Conservation (phyloP, 345 rosid genomes). For the Trapa bicornis region DNA sequence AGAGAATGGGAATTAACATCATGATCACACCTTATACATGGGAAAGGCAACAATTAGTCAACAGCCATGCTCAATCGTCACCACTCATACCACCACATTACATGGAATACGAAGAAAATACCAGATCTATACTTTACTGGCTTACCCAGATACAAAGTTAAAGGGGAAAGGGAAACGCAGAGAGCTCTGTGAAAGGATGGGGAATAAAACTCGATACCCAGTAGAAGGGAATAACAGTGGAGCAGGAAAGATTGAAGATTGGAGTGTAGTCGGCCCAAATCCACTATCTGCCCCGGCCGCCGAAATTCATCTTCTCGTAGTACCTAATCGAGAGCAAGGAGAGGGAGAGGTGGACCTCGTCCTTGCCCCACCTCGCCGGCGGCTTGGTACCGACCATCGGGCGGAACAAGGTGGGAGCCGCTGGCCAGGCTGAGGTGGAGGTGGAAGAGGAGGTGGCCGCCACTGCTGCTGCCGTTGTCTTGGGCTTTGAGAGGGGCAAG, state of each 20-base stretch:
- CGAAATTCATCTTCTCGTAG: constrained; percentile 77
- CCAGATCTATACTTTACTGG: background rate
- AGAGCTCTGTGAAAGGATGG: background rate
- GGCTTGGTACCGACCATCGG: constrained; percentile 38
- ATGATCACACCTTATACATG: background rate
- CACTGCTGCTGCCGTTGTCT: constrained; percentile 3
- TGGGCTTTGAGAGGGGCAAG: constrained; percentile 52
- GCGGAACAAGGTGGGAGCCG: constrained; percentile 28
- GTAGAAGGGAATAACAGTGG: background rate
- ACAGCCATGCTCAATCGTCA: background rate
- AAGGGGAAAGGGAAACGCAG: background rate
- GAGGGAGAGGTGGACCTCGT: constrained; percentile 70
- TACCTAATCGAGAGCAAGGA: constrained; percentile 78
- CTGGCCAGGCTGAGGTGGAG: constrained; percentile 10
- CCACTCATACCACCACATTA: background rate
- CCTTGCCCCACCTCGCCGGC: constrained; percentile 60
- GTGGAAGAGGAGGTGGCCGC: background rate
- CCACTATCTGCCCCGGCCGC: constrained; percentile 16
- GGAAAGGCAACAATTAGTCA: background rate
- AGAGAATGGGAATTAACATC: background rate
- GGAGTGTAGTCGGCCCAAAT: background rate
- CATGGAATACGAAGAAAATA: background rate
- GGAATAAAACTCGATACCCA: no score
- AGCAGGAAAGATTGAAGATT: background rate
- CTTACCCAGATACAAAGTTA: background rate